Conservation (phyloP, 495 filamentous ascomycete genomes). For the Tuber magnatum region DNA sequence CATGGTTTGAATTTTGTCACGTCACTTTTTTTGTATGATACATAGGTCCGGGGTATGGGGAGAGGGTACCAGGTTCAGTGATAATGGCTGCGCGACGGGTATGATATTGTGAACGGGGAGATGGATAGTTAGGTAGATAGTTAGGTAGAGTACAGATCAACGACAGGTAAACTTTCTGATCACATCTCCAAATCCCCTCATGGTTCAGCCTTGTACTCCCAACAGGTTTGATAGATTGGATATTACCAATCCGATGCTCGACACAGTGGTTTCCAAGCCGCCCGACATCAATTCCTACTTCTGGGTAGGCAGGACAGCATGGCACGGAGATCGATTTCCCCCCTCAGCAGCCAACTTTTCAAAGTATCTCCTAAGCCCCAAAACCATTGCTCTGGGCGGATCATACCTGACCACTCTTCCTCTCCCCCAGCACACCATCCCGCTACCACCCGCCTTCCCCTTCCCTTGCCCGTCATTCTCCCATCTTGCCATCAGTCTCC, state of each 20-base stretch:
- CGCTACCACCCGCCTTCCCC: conserved; percentile 13
- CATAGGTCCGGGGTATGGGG: not conserved
- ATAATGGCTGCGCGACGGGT: not conserved
- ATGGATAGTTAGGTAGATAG: not conserved
- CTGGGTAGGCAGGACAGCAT: not conserved
- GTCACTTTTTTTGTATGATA: not conserved
- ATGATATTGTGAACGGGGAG: not conserved
- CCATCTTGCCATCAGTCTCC: conserved; percentile 14
- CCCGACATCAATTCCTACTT: not conserved
- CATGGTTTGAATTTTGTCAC: not conserved
- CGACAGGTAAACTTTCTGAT: not conserved
- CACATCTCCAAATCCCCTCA: not conserved
- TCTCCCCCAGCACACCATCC: conserved; percentile 14
- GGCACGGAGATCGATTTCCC: not conserved
- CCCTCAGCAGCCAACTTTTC: conserved; percentile 17
- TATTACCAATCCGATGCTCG: not conserved
- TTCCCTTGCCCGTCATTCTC: conserved; percentile 7
- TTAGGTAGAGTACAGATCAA: not conserved
- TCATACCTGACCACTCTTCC: conserved; percentile 24
- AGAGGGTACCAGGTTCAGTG: not conserved
- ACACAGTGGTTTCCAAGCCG: not conserved
- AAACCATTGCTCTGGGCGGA: conserved; percentile 23
- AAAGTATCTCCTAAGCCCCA: conserved; percentile 27
- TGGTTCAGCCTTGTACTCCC: not conserved
- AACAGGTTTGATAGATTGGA: not conserved